Evolutionary conservation across 1,139 yeast species (phyloP), one percentile per base, ranked within the genome.

Genomic region (Yamadazyma sp.): DNA sequence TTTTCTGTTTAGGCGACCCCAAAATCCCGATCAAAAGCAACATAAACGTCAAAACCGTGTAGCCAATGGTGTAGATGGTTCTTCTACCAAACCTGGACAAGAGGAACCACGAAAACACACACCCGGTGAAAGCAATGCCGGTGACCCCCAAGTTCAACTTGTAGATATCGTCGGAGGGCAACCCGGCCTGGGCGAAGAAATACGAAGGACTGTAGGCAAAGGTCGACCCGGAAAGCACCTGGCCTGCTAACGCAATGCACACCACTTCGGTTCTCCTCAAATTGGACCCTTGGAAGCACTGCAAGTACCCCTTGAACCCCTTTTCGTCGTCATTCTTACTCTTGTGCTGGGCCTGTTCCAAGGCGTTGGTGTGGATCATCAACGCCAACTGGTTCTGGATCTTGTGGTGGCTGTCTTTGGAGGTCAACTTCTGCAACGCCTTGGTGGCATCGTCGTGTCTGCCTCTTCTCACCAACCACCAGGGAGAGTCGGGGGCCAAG

Each of bases 11-110:
- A n/a, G 59, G 58, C 17, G 48, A 42, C 36, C 75, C 75, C 45
- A 72, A 62, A 20, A 69, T 64, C 37, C 70, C 73, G 37, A 40
- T 51, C 73, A 66, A 59, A n/a, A 69, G 76, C 70, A 78, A 73
- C 27, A 58, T 54, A 3, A 59, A 48, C 3, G 46, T 34, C 10
- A 60, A 44, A 14, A 47, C 40, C 5, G 43, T 23, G 10, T 48
- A 39, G 17, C 73, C 71, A 9, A 50, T 43, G 6, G 50, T 41
- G 31, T 56, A 58, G 34, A 58, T 56, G n/a, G 50, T 38, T 44
- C 61, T 46, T 47, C 62, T 50, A 5, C 62, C 62, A 34, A 51
- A 53, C 9, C 42, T 43, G 7, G 35, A 43, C 8, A 55, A 26
- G 5, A 56, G 43, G 17, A 55, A 50, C 62, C 61, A 57, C 0